A percentile compares a stretch with the other conserved stretches of the same genome.
Evolutionary conservation across 1,284 basidiomycete species (phyloP).

Genomic region (Cryptococcus deneoformans): DNA sequence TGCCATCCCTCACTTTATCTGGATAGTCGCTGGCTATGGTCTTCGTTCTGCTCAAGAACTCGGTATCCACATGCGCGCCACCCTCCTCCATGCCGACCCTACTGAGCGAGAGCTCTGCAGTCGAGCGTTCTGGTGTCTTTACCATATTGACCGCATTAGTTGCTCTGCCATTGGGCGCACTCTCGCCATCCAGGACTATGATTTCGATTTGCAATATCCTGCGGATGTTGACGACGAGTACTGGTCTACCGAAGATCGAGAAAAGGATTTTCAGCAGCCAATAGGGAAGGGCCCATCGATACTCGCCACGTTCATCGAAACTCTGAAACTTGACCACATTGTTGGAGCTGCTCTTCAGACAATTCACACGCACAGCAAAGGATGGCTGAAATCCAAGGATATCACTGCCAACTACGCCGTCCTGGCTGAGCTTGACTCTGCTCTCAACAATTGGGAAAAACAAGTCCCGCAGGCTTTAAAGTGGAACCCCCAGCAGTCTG

Average conservation of each 20-base stretch:
- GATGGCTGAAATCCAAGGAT: conserved; percentile 55
- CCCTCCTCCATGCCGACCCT: conserved; percentile 34
- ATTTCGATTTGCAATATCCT: conserved; percentile 74
- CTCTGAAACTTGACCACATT: conserved; percentile 68
- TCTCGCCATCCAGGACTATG: conserved; percentile 78
- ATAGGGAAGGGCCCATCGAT: conserved; percentile 51
- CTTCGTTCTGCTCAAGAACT: conserved; percentile 59
- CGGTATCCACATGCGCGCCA: conserved; percentile 45
- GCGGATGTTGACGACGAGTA: conserved; percentile 83
- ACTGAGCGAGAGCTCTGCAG: conserved; percentile 64
- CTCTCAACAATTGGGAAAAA: conserved; percentile 71
- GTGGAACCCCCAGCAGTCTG: conserved; percentile 67
- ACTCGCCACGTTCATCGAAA: conserved; percentile 60
- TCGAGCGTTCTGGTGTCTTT: conserved; percentile 70
- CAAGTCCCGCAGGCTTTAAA: conserved; percentile 65
- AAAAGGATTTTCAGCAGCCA: conserved; percentile 60
- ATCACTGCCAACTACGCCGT: conserved; percentile 63
- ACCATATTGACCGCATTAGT: conserved; percentile 54
- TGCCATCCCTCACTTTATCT: conserved; percentile 65
- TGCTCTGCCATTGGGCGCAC: conserved; percentile 74
- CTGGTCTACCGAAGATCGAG: conserved; percentile 58
- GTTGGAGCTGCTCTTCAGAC: conserved; percentile 67
- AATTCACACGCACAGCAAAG: conserved; percentile 68
- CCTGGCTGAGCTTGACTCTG: conserved; percentile 67
- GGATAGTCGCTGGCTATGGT: conserved; percentile 68